Evolutionary conservation across 2,329 filamentous ascomycete species (phyloP).

Genomic region (Ceratocystis harringtonii): DNA sequence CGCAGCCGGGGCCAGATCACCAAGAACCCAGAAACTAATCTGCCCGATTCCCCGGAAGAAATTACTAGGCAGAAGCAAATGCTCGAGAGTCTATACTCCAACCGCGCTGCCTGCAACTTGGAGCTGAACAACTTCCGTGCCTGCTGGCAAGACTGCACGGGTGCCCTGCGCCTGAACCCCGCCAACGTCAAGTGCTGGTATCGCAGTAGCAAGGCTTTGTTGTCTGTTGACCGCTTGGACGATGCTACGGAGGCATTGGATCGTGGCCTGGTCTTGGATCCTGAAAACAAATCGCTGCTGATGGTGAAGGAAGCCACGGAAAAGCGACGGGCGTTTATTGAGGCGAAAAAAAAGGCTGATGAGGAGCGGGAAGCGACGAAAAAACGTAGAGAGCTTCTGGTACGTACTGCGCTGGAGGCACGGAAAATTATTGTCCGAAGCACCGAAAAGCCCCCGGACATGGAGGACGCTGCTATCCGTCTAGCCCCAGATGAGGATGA

Average conservation of each 20-base stretch:
- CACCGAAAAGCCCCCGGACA: constrained; percentile 62
- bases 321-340: constrained; percentile 39
- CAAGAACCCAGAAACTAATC: constrained; percentile 22
- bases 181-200: constrained; percentile 83
- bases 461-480: constrained; percentile 64
- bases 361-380: constrained; percentile 39
- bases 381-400: constrained; percentile 41
- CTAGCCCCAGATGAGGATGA: constrained; percentile 53
- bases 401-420: constrained; percentile 51
- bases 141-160: constrained; percentile 71
- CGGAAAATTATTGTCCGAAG: constrained; percentile 53
- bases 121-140: constrained; percentile 78
- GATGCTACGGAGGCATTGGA: constrained; percentile 71
- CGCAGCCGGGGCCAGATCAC: constrained; percentile 29
- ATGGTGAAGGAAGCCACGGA: constrained; percentile 48
- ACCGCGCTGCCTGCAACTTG: constrained; percentile 80
- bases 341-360: constrained; percentile 40
- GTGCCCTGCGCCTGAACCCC: constrained; percentile 63
- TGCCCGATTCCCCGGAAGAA: constrained; percentile 36
- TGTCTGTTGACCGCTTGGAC: constrained; percentile 59
- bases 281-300: constrained; percentile 50
- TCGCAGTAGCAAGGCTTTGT: constrained; percentile 62
- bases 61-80: constrained; percentile 44
- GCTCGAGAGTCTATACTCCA: constrained; percentile 66
- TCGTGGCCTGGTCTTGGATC: constrained; percentile 58